These are phyloP conservation scores for Pseudomonodictys pantanalensis DNA, from an alignment of 495 filamentous ascomycete species.

Conservation along the genomic window DNA sequence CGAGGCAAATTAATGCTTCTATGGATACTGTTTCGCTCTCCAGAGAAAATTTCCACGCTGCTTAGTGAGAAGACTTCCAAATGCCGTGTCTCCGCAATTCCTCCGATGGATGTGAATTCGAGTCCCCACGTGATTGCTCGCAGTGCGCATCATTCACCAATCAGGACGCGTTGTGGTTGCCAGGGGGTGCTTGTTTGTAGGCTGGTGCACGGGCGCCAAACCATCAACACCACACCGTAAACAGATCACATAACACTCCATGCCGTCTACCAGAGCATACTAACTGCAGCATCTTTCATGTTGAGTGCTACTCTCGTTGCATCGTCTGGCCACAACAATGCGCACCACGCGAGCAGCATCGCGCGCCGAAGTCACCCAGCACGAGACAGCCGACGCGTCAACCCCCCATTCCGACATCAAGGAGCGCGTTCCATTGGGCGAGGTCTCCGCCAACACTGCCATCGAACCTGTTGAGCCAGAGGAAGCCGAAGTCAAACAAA, in stretches of 20 bases:
- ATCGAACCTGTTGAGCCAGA: not conserved
- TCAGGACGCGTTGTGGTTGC: too few species aligned
- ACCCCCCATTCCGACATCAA: slow-evolving; percentile 4
- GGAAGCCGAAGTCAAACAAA: slow-evolving; percentile 14
- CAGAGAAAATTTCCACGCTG: too few species aligned
- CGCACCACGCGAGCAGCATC: slow-evolving; percentile 33
- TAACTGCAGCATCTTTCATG: not conserved
- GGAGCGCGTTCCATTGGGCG: slow-evolving; percentile 32
- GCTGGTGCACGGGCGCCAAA: too few species aligned
- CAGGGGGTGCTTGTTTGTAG: too few species aligned
- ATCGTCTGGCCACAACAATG: slow-evolving; percentile 16
- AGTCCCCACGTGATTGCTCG: too few species aligned
- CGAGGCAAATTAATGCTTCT: too few species aligned
- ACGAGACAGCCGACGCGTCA: slow-evolving; percentile 23
- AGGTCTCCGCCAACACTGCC: slow-evolving; percentile 28
- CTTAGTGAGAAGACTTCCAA: too few species aligned
- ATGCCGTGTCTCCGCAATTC: too few species aligned
- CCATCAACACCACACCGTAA: slow-evolving; percentile 7
- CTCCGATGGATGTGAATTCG: too few species aligned
- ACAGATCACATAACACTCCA: not conserved
- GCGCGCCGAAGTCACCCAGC: slow-evolving; percentile 26
- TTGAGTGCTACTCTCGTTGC: not conserved
- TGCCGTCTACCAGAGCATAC: not conserved
- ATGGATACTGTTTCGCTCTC: not conserved
- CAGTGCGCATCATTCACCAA: too few species aligned